Conservation (phyloP, 2,329 filamentous ascomycete species). For the Fusarium nanum region DNA sequence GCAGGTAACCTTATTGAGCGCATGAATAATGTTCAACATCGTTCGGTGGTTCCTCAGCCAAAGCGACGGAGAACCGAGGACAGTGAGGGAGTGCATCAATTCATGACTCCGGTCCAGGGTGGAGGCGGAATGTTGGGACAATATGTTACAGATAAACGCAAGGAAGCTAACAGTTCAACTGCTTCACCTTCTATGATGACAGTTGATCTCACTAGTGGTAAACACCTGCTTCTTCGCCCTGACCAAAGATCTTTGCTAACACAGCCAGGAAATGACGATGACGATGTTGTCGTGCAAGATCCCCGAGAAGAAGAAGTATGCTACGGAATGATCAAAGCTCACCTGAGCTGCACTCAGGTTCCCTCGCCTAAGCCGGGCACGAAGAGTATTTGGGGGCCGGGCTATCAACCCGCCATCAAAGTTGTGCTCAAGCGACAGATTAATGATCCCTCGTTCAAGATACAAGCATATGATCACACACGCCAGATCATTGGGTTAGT, state of each 20-base stretch:
- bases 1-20: conserved; percentile 76
- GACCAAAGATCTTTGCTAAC: conserved; percentile 4
- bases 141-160: conserved; percentile 71
- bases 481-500: conserved; percentile 80
- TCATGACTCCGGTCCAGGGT: conserved; percentile 48
- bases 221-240: conserved; percentile 34
- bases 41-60: conserved; percentile 65
- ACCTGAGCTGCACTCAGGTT: conserved; percentile 73
- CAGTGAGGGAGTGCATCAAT: conserved; percentile 56
- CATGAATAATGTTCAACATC: conserved; percentile 79
- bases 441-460: conserved; percentile 67
- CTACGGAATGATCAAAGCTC: conserved; percentile 80
- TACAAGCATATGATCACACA: conserved; percentile 79
- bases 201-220: conserved; percentile 70
- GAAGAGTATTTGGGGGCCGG: conserved; percentile 66
- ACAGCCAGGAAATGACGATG: conserved; percentile 61
- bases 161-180: conserved; percentile 53
- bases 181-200: conserved; percentile 57
- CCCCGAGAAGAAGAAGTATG: conserved; percentile 78
- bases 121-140: conserved; percentile 71
- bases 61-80: conserved; percentile 74
- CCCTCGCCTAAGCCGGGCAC: conserved; percentile 75
- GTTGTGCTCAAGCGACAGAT: conserved; percentile 72
- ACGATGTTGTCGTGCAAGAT: conserved; percentile 67
- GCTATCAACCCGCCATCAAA: conserved; percentile 79